Base-by-base conservation (phyloP, 208 protist genomes). In the Wallacemonas sp. region DNA sequence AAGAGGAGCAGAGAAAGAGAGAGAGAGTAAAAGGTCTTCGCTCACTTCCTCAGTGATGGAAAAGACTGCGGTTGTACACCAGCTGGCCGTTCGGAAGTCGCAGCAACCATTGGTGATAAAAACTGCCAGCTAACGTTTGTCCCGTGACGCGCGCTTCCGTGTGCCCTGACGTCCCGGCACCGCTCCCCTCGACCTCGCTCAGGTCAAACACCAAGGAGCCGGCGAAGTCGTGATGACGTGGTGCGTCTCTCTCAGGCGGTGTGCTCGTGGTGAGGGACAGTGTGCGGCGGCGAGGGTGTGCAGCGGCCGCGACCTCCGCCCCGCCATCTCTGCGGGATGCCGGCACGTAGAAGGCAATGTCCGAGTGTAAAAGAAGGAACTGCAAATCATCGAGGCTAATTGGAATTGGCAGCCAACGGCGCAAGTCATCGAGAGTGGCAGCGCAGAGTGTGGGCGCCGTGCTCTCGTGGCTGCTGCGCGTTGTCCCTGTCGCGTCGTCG, bases 361-460 rank as follows among this genome's bases (percentile, higher is more conserved):
- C 60, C 41, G 72, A 66, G 17, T 72, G 42, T 31, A 67, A 44
- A 11, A 64, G 39, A 24, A 80, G 68, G 60, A 75, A 80, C 22
- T 56, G 30, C 34, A 88, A 55, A 46, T 88, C 82, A 11, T 75
- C 49, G 12, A 58, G 66, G 54, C 76, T 70, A 12, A 85, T 69
- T 0, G 70, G 72, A 24, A 76, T 71, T 17, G 66, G 69, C 24
- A 82, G 47, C 61, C 64, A 58, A 2, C 15, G 53, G 5, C 60
- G 59, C 53, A 79, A 21, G 22, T 46, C 67, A 33, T 8, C 14
- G 30, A 21, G 9, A 14, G 4, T 33, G 24, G 15, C 46, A 26
- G 46, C n/a, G n/a, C n/a, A n/a, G n/a, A n/a, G n/a, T n/a, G n/a
- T n/a, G n/a, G n/a, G n/a, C n/a, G n/a, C n/a, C n/a, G n/a, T n/a